A percentile compares a stretch with the other conserved stretches of the same genome.
These are phyloP conservation scores for Eucalyptus sp. DNA, from an alignment of 345 rosid species.

Conservation along the genomic window DNA sequence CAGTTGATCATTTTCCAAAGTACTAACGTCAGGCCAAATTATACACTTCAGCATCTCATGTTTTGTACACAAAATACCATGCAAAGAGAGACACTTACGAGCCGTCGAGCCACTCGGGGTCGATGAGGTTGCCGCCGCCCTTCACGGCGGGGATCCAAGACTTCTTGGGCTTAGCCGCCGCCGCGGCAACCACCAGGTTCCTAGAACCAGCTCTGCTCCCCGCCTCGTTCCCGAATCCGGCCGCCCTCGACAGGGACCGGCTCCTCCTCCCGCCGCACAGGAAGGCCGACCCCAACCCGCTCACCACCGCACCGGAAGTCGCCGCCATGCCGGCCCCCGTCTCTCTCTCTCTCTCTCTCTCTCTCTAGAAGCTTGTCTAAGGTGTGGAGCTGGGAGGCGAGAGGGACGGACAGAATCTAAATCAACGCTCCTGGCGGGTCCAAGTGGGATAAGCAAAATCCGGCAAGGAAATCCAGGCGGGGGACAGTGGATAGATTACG, in stretches of 20 bases:
- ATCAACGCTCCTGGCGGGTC: constrained; percentile 21
- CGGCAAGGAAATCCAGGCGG: constrained; percentile 26
- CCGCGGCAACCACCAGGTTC: constrained; percentile 43
- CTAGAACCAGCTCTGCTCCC: constrained; percentile 6
- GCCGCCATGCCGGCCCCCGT: constrained; percentile 18
- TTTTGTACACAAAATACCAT: background rate
- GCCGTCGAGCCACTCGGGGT: constrained; percentile 99
- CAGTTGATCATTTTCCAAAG: background rate
- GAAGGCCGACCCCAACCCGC: constrained; percentile 78
- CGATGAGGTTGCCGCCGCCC: constrained; percentile 76
- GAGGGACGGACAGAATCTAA: background rate
- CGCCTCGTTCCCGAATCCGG: constrained; percentile 1
- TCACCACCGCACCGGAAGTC: constrained; percentile 65
- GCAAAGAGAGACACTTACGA: constrained; percentile 45
- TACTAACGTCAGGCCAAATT: background rate
- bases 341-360: background rate
- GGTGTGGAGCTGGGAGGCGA: background rate
- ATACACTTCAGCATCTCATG: background rate
- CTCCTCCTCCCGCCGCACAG: constrained; percentile 38
- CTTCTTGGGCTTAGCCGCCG: constrained; percentile 49
- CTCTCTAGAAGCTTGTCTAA: background rate
- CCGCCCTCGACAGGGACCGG: constrained; percentile 14
- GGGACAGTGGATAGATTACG: constrained; percentile 53
- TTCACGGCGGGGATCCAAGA: constrained; percentile 92
- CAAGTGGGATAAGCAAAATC: constrained; percentile 56